Base-by-base conservation (phyloP, 768 basidiomycete genomes). In the Leucosporidium scottii region DNA sequence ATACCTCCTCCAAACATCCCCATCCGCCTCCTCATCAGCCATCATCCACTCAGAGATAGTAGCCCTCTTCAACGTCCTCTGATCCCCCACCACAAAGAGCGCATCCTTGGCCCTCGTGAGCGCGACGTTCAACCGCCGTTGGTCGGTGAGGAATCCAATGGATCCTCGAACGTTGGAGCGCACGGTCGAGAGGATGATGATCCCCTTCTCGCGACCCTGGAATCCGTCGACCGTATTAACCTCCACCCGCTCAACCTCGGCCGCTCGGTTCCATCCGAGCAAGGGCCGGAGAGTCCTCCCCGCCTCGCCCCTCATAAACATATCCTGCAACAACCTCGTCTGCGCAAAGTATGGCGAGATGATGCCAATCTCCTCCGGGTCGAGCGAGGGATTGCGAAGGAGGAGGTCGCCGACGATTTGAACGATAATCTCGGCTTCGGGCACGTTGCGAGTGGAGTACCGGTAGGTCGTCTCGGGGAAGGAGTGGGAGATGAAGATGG, bases 211-310 rank as follows among this genome's bases (percentile, higher is more conserved):
- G 55, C 91, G 83, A 18, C 92, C 92, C 78, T 96, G 91, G 77
- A 93, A 96, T 25, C 92, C 92, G 74, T 96, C 92, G 20, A 96
- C 92, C 0, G 92, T 94, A 80, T 89, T 90, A 74, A 94, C 84
- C 78, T 94, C 92, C 61, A 96, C 78, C 69, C 91, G 83, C 76
- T 91, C 89, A 59, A 93, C 77, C 71, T 93, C 86, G 79, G 83
- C 80, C 25, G 82, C 85, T 30, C 90, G 85, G 56, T 82, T 82
- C 20, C 82, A 78, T 27, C 91, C 91, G 28, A 93, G 81, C 0
- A 84, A 82, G 9, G 78, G 75, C 73, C 91, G 81, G 25, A 89
- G 78, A 23, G 86, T 84, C n/a, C 44, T 27, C 50, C 56, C 34
- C 13, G 72, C 69, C 44, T 25, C 64, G 4, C 57, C 56, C 6